Base-by-base conservation (phyloP, 2,329 filamentous ascomycete genomes). In the Claviceps arundinis region DNA sequence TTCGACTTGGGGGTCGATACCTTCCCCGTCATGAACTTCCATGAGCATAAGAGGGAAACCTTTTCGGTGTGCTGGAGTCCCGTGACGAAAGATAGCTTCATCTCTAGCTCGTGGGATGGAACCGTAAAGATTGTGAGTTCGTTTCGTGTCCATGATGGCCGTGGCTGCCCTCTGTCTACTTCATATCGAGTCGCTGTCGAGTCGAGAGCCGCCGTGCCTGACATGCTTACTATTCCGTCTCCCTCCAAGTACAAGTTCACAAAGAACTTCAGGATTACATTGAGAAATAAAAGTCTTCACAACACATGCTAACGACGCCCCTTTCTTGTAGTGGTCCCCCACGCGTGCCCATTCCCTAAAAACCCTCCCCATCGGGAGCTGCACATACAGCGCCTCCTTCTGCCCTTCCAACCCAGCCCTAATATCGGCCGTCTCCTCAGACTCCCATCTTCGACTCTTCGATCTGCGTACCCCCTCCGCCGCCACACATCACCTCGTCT, bases 41-140 rank as follows among this genome's bases (percentile, higher is more conserved):
- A 89, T 64, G 93, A 97, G 65, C 93, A 98, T 68, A 89, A 86
- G 58, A 80, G 91, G 52, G 93, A 98, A 69, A 85, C 94, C 8
- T 96, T 97, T 65, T 85, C 88, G 2, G 89, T 95, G 4, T 80
- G 84, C 63, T 98, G 91, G 91, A 96, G 91, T 61, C 80, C 95
- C 19, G 80, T 95, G 5, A 81, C 86, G 34, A 98, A 98, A 66
- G 87, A 93, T 62, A 88, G 82, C 0, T 97, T 98, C 64, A 78
- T 89, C 34, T 94, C 88, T 0, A 89, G 84, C 58, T 95, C 89
- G 5, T 98, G 93, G 93, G 93, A 98, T 63, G 93, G 93, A 48
- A 94, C 88, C 2, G 81, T 97, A 60, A 96, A 96, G 71, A 82
- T 98, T 61, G 82, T 83, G 64, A 54, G 76, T 56, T 4, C 3